Conservation (phyloP, 2,329 filamentous ascomycete species). For the Monilinia fructigena region DNA sequence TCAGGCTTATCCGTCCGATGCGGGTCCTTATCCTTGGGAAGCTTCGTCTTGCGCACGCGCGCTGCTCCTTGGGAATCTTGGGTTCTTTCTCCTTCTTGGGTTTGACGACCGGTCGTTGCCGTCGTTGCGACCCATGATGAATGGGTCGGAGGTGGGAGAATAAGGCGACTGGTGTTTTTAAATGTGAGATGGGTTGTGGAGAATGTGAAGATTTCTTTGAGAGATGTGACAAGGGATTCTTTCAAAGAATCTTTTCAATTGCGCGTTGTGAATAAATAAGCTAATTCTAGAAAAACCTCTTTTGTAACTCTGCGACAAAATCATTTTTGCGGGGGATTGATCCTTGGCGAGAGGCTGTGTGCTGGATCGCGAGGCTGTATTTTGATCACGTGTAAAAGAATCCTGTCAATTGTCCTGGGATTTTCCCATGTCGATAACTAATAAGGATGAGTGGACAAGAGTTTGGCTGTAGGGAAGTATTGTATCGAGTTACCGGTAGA, state of each 20-base stretch:
- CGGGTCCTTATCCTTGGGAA: constrained; percentile 20
- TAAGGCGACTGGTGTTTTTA: neutral
- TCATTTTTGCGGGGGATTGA: constrained; percentile 6
- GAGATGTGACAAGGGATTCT: neutral
- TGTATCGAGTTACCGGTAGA: no score
- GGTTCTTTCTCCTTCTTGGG: constrained; percentile 19
- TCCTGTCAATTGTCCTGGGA: no score
- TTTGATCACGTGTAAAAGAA: neutral
- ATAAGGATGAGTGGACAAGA: no score
- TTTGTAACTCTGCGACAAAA: constrained; percentile 9
- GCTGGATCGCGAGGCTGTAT: constrained; percentile 19
- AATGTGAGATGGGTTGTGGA: constrained; percentile 17
- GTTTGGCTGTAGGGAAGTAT: no score
- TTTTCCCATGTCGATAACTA: no score
- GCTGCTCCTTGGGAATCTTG: constrained; percentile 6
- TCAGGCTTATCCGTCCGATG: constrained; percentile 21
- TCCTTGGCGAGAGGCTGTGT: constrained; percentile 28
- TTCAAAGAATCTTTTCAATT: neutral
- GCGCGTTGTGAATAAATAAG: neutral
- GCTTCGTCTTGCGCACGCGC: constrained; percentile 13
- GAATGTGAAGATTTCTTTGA: neutral
- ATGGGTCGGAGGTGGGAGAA: neutral
- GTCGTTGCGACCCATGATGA: constrained; percentile 18
- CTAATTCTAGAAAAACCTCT: constrained; percentile 25
- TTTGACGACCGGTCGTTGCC: neutral